Conservation (phyloP, 306 rosid genomes). For the barrel medic (Medicago truncatula) region MtrunA17r5.0-ANR NC_053043.1:891501-892000, state of each 20-base stretch:
- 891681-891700: constrained; percentile 4
- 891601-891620: constrained; percentile 75
- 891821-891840: no score
- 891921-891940: no score
- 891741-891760: background rate
- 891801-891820: no score
- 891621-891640: constrained; percentile 90
- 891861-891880: no score
- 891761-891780: background rate
- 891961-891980: no score
- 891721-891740: background rate
- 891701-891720: constrained; percentile 19
- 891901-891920: no score
- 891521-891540: constrained; percentile 64
- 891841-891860: no score
- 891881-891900: no score
- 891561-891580: constrained; percentile 97
- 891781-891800: no score
- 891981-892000: no score
- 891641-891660: constrained; percentile 74
- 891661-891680: constrained; percentile 10
- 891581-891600: constrained; percentile 88
- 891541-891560: constrained; percentile 70
- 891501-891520: constrained; percentile 95
- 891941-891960: no score